Evolutionary conservation across 306 rosid species (phyloP).

Genomic region (Quercus aquifolioides): DNA sequence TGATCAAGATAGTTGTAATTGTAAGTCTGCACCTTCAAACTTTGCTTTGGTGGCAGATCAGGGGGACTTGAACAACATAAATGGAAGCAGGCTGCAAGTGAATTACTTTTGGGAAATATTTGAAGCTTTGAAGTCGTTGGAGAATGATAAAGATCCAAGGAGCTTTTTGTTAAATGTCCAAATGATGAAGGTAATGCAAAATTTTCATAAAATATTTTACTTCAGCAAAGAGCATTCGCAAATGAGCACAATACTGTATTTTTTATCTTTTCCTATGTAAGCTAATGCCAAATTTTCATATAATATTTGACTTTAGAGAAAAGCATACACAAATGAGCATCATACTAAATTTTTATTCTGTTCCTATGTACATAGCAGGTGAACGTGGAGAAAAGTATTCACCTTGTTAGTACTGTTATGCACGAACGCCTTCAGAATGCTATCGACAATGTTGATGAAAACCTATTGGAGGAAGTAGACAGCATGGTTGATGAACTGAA

Average conservation of each 20-base stretch:
- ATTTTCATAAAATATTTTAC: not conserved
- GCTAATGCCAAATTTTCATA: constrained; percentile 9
- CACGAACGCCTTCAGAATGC: not conserved
- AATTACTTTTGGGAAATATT: constrained; percentile 17
- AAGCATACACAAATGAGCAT: not conserved
- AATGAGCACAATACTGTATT: not conserved
- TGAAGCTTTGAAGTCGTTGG: not conserved
- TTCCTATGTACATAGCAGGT: not conserved
- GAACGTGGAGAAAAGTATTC: not conserved
- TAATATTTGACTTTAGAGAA: not conserved
- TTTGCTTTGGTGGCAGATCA: not conserved
- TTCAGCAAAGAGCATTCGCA: not conserved
- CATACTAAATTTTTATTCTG: not conserved
- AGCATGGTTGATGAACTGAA: constrained; percentile 24
- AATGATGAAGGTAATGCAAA: constrained; percentile 18
- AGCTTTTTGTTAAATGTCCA: not conserved
- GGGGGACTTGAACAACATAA: not conserved
- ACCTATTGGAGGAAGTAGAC: not conserved
- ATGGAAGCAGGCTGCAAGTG: not conserved
- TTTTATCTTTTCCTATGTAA: not conserved
- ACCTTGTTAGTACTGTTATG: not conserved
- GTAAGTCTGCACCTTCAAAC: constrained; percentile 1
- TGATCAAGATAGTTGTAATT: not conserved
- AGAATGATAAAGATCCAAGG: not conserved
- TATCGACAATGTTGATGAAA: not conserved